A percentile compares a stretch with the other conserved stretches of the same genome.
Evolutionary conservation across 1,284 basidiomycete genomes (phyloP).

Genomic region (Violaceomyces palustris): DNA sequence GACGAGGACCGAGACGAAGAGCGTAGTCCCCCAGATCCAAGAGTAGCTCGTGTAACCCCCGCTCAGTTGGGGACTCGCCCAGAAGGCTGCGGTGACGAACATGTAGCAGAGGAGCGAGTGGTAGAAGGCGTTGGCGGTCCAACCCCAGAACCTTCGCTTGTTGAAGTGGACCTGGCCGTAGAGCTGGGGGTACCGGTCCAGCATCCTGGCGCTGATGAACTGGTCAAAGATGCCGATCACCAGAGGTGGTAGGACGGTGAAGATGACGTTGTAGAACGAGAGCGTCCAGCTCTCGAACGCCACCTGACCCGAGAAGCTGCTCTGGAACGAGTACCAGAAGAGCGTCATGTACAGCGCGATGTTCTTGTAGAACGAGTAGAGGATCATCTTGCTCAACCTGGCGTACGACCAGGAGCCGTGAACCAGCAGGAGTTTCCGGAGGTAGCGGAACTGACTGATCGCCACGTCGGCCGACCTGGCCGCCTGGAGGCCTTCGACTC

Average conservation of each 20-base stretch:
- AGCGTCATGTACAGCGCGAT: conserved; percentile 96
- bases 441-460: conserved; percentile 94
- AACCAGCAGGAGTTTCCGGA: conserved; percentile 91
- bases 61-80: conserved; percentile 66
- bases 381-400: conserved; percentile 85
- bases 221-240: conserved; percentile 98
- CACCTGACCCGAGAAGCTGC: conserved; percentile 96
- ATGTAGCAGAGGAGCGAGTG: conserved; percentile 76
- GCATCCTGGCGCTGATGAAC: conserved; percentile 90
- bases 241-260: conserved; percentile 77
- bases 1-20: conserved; percentile 85
- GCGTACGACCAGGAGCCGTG: conserved; percentile 99
- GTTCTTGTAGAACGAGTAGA: conserved; percentile 64
- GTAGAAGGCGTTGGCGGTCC: conserved; percentile 81
- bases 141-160: conserved; percentile 68
- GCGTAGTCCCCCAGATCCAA: conserved; percentile 97
- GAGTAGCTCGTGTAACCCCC: conserved; percentile 80
- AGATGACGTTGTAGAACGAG: conserved; percentile 57
- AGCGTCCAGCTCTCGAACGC: conserved; percentile 98
- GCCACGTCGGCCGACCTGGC: conserved; percentile 93
- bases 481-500: conserved; percentile 95
- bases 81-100: conserved; percentile 84
- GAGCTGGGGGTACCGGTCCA: conserved; percentile 94
- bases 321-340: conserved; percentile 82
- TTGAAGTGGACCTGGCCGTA: conserved; percentile 59